A percentile compares a stretch with the other conserved stretches of the same genome.
Evolutionary conservation across 768 basidiomycete species (phyloP).

Genomic region (Gloeophyllum trabeum): DNA sequence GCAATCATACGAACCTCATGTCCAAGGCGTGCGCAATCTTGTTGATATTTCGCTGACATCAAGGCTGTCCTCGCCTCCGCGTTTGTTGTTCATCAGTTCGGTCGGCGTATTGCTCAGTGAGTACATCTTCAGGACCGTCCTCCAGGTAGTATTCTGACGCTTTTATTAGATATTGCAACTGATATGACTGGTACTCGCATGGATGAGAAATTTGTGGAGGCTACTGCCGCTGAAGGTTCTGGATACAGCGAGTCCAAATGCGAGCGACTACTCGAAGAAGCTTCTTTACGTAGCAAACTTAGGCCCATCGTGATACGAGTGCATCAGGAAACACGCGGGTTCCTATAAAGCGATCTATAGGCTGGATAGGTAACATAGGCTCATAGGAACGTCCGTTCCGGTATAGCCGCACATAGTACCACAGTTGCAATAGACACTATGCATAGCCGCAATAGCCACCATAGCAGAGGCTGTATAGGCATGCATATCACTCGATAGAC

Average conservation of each 20-base stretch:
- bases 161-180: neutral
- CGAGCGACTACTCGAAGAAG: constrained; percentile 1
- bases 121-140: neutral
- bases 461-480: too few relatives aligned
- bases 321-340: too few relatives aligned
- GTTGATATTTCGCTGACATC: constrained; percentile 25
- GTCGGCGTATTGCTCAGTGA: constrained; percentile 16
- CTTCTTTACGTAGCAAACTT: neutral
- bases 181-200: constrained; percentile 5
- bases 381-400: too few relatives aligned
- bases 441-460: too few relatives aligned
- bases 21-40: constrained; percentile 19
- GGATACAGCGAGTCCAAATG: constrained; percentile 25
- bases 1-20: constrained; percentile 17
- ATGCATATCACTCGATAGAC: too few relatives aligned
- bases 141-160: neutral
- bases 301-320: neutral
- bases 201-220: constrained; percentile 10
- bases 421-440: too few relatives aligned
- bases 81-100: constrained; percentile 24
- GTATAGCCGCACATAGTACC: too few relatives aligned
- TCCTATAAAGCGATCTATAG: too few relatives aligned
- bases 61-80: constrained; percentile 14
- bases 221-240: constrained; percentile 11
- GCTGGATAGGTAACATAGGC: too few relatives aligned